Evolutionary conservation across 2,329 filamentous ascomycete species (phyloP), one percentile per base, ranked within the genome.

Genomic region (Rhytidhysteron rufulum): DNA sequence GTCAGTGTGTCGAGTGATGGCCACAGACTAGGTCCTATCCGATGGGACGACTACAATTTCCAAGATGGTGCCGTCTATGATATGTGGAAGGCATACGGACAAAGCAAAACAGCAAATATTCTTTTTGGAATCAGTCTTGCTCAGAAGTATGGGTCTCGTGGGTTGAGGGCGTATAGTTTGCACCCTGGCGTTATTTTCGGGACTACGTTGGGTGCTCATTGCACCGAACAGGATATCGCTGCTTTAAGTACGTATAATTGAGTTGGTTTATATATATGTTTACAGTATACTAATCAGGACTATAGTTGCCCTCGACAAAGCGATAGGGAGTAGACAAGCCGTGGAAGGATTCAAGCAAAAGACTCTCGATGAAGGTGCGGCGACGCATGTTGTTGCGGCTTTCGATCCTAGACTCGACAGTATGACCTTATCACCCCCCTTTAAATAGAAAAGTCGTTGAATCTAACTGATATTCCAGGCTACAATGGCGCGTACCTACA

Each of bases 11-110:
- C 33, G 18, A 42, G 39, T 25, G 39, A 31, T 21, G 39, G 39
- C 8, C 32, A 34, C 17, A 10, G 39, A 8, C 16, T 34, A 17
- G 20, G 37, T 17, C n/a, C 29, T 4, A 34, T 39, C 4, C 47
- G 62, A 1, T 70, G 70, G 44, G 60, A 67, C 32, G 63, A 70
- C 45, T 62, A 59, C 34, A 60, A 59, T n/a, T 64, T 67, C 37
- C 39, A 35, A 15, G 10, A 31, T 15, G 37, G 37, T 19, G 18
- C 32, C 27, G 27, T 13, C 7, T 39, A 33, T 20, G 18, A 39
- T 10, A 32, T 10, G 16, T 39, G 29, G 24, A n/a, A 18, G 8
- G 20, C 31, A 10, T 41, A 41, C 19, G 39, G 39, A 6, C 39
- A 41, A 16, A n/a, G 7, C 17, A 41, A 41, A 20, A 32, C 39